phyloP scores from a whole-genome alignment of 169 alveolate species.

The Plasmodium gaboni region DNA sequence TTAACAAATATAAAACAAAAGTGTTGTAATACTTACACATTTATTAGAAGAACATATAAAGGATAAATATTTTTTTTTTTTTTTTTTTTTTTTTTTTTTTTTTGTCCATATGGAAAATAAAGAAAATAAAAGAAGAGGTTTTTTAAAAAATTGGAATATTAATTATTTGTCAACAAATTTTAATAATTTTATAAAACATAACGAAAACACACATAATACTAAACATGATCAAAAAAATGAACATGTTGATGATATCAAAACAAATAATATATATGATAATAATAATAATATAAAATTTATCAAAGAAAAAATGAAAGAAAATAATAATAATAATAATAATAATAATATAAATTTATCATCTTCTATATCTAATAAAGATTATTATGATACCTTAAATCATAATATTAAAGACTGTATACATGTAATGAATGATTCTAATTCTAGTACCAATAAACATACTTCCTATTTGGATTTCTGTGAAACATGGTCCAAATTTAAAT shows the following conservation, averaged over 20 bases:
- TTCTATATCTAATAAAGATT: neutral
- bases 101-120: slow-evolving; percentile 41
- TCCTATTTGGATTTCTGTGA: slow-evolving; percentile 9
- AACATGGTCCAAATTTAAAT: slow-evolving; percentile 16
- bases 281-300: neutral
- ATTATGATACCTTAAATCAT: neutral
- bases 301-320: neutral
- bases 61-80: neutral
- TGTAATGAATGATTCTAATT: neutral
- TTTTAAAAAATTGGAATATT: slow-evolving; percentile 71
- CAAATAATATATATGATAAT: neutral
- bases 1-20: too few relatives aligned
- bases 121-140: slow-evolving; percentile 39
- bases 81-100: neutral
- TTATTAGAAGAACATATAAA: slow-evolving; percentile 1
- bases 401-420: neutral
- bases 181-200: slow-evolving; percentile 41
- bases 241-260: neutral
- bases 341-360: neutral
- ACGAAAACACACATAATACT: neutral
- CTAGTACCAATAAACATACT: neutral
- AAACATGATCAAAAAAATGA: neutral
- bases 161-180: slow-evolving; percentile 59
- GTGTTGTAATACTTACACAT: slow-evolving; percentile 47
- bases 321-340: neutral